Percentiles rank a stretch among this genome's conserved stretches.
These are phyloP conservation scores for Orbilia blumenaviensis DNA, from an alignment of 2,329 filamentous ascomycete species.

Conservation along the genomic window DNA sequence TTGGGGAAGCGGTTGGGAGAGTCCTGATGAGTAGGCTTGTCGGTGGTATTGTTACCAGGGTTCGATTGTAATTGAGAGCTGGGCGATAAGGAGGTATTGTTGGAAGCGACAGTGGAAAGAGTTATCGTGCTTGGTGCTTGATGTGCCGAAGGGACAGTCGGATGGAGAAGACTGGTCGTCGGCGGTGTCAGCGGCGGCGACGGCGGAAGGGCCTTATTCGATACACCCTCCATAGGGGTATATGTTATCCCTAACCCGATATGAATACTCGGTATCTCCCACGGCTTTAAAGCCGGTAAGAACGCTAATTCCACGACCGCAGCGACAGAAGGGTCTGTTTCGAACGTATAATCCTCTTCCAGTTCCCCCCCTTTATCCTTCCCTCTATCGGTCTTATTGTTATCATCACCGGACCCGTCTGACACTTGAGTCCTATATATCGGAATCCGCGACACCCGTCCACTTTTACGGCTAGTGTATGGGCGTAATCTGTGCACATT, in stretches of 20 bases:
- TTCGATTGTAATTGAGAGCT: background rate
- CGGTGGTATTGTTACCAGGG: background rate
- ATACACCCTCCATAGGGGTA: constrained; percentile 59
- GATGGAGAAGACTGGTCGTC: constrained; percentile 15
- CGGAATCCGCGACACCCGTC: constrained; percentile 59
- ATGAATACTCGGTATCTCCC: constrained; percentile 55
- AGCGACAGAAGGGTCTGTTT: constrained; percentile 57
- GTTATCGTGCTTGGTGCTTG: constrained; percentile 49
- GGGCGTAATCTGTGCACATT: constrained; percentile 58
- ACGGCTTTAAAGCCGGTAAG: constrained; percentile 53
- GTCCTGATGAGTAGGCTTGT: background rate
- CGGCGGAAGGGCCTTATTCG: constrained; percentile 9
- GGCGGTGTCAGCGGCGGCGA: constrained; percentile 31
- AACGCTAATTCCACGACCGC: constrained; percentile 53
- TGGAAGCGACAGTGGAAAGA: constrained; percentile 37
- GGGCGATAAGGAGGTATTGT: constrained; percentile 10
- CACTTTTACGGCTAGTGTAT: constrained; percentile 40
- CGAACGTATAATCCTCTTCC: constrained; percentile 61
- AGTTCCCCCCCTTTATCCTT: constrained; percentile 60
- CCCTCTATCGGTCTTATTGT: constrained; percentile 59
- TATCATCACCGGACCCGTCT: constrained; percentile 55
- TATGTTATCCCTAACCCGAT: constrained; percentile 57
- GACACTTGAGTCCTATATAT: constrained; percentile 64
- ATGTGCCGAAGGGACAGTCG: constrained; percentile 4
- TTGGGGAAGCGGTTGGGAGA: constrained; percentile 54